Percentiles rank a stretch among this genome's conserved stretches.
These are phyloP conservation scores for Sindora glabra DNA, from an alignment of 306 rosid genomes.

Conservation along the genomic window DNA sequence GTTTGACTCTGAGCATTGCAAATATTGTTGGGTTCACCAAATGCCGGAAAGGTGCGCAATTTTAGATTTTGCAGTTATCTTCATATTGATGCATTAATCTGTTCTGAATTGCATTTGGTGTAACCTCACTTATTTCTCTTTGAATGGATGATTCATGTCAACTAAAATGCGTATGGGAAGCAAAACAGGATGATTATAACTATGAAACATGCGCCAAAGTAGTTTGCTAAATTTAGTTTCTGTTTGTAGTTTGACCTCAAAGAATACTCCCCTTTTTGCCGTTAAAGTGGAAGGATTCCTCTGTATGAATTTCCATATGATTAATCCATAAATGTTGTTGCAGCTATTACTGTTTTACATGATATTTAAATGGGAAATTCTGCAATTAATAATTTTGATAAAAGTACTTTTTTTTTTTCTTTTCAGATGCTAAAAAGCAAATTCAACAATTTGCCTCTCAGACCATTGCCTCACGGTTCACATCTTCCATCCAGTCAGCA, in stretches of 20 bases:
- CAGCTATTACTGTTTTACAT: not conserved
- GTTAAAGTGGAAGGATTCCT: not conserved
- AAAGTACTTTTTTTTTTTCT: slow-evolving; percentile 12
- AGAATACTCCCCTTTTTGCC: too few species aligned
- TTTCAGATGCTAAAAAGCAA: slow-evolving; percentile 94
- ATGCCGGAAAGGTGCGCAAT: slow-evolving; percentile 78
- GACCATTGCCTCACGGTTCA: slow-evolving; percentile 65
- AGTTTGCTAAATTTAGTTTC: not conserved
- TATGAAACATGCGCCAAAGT: not conserved
- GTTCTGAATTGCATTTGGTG: not conserved
- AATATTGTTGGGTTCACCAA: slow-evolving; percentile 93
- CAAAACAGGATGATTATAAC: not conserved
- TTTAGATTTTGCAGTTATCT: not conserved
- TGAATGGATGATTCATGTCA: not conserved
- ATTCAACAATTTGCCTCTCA: slow-evolving; percentile 84
- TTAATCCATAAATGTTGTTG: not conserved
- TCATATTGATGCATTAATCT: not conserved
- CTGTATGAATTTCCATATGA: not conserved
- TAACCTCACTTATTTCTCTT: not conserved
- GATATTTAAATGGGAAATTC: slow-evolving; percentile 7
- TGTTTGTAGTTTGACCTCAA: not conserved
- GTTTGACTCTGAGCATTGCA: slow-evolving; percentile 89
- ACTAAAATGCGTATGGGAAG: too few species aligned
- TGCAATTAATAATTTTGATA: not conserved
- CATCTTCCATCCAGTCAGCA: slow-evolving; percentile 79